Conservation (phyloP, 305 asterid species). For the Solanum hybrid region DNA sequence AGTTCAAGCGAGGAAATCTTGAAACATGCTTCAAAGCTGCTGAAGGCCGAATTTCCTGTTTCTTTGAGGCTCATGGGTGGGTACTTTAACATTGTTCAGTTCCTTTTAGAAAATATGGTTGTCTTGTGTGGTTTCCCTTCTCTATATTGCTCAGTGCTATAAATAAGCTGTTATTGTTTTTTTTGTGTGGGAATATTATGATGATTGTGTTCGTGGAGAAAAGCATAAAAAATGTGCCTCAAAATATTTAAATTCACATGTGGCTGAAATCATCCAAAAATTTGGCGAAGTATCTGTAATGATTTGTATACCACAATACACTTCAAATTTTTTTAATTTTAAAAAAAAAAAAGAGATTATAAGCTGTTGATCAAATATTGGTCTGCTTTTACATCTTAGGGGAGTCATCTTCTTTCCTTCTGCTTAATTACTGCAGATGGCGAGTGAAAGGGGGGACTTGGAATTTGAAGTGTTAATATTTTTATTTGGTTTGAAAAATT, state of each 20-base stretch:
- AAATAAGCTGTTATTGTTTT: neutral
- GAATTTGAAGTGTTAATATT: neutral
- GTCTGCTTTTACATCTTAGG: neutral
- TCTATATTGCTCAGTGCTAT: neutral
- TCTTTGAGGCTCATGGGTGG: slow-evolving; percentile 90
- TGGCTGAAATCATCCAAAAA: neutral
- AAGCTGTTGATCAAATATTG: neutral
- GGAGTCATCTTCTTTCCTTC: neutral
- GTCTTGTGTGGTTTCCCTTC: neutral
- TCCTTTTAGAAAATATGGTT: neutral
- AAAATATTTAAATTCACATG: neutral
- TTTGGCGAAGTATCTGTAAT: neutral
- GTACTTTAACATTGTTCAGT: slow-evolving; percentile 10
- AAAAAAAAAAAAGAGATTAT: neutral
- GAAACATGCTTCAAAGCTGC: slow-evolving; percentile 77
- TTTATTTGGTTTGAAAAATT: neutral
- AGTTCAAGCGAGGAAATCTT: slow-evolving; percentile 68
- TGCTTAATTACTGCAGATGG: neutral
- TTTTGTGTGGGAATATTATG: neutral
- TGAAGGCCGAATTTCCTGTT: slow-evolving; percentile 81
- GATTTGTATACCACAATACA: neutral
- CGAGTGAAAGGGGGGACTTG: neutral
- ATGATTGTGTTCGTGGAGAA: neutral
- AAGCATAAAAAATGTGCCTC: neutral
- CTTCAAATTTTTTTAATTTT: neutral